phyloP scores from a whole-genome alignment of 768 basidiomycete genomes.

The Daedalea quercina region DNA sequence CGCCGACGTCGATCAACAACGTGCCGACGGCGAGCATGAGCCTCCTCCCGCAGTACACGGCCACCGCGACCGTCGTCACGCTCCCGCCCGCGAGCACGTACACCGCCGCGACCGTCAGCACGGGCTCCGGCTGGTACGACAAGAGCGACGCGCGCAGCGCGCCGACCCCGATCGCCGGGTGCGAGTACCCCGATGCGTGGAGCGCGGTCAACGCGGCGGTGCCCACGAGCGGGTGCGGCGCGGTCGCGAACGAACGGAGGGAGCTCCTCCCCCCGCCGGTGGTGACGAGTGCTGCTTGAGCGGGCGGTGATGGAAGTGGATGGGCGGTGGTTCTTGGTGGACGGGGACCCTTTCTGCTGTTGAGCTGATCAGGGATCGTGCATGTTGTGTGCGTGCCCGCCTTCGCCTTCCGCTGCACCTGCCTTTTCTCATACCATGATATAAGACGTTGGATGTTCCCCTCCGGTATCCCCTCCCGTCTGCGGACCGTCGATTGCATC shows the following conservation, averaged over 20 bases:
- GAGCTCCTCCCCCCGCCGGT: neutral
- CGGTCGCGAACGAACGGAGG: neutral
- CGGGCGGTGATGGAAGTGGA: neutral
- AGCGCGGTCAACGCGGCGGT: slow-evolving; percentile 31
- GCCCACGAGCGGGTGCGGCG: slow-evolving; percentile 12
- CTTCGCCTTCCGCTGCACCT: no score
- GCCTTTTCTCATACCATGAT: no score
- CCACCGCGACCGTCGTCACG: slow-evolving; percentile 47
- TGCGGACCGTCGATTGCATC: no score
- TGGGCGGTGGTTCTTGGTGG: neutral
- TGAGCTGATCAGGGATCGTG: no score
- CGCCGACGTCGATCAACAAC: slow-evolving; percentile 41
- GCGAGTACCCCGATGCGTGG: slow-evolving; percentile 59
- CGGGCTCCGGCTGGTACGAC: slow-evolving; percentile 53
- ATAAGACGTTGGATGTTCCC: no score
- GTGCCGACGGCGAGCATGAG: slow-evolving; percentile 30
- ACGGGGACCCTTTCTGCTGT: no score
- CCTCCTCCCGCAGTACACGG: slow-evolving; percentile 55
- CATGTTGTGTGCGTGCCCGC: no score
- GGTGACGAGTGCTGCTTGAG: neutral
- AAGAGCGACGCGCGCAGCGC: slow-evolving; percentile 38
- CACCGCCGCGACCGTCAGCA: slow-evolving; percentile 31
- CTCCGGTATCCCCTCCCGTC: no score
- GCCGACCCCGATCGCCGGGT: slow-evolving; percentile 53
- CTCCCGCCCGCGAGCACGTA: slow-evolving; percentile 39